Evolutionary conservation across 2,329 filamentous ascomycete species (phyloP).

Genomic region (Hypoxylon sp.): DNA sequence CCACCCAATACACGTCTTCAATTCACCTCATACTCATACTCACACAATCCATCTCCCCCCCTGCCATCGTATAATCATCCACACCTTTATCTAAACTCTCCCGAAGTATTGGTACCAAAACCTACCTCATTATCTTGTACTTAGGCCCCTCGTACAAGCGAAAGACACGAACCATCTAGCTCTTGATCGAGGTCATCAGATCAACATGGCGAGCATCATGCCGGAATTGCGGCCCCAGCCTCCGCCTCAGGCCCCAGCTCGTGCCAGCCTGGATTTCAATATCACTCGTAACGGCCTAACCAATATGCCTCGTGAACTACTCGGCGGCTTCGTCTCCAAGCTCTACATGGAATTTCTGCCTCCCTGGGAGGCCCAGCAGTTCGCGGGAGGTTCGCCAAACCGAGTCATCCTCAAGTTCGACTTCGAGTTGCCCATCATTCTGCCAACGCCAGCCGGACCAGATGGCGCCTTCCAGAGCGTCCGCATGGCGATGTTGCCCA

Average conservation of each 20-base stretch:
- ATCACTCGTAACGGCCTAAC: background rate
- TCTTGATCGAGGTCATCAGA: background rate
- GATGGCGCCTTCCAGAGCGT: background rate
- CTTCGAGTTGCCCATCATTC: background rate
- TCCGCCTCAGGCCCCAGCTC: too few species aligned
- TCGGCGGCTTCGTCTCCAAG: background rate
- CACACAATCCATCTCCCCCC: background rate
- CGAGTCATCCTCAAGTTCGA: conserved; percentile 2
- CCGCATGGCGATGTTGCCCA: background rate
- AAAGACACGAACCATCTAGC: background rate
- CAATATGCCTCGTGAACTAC: background rate
- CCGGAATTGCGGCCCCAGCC: too few species aligned
- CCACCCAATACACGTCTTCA: background rate
- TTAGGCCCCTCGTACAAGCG: background rate
- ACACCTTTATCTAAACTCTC: too few species aligned
- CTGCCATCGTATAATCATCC: background rate
- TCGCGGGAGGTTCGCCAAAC: background rate
- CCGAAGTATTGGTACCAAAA: too few species aligned
- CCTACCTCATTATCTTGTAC: too few species aligned
- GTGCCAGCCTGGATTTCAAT: too few species aligned
- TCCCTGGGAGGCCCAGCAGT: too few species aligned
- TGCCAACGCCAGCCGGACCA: background rate
- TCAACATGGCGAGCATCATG: background rate
- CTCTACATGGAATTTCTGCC: conserved; percentile 1
- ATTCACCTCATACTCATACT: background rate